Evolutionary conservation across 768 basidiomycete species (phyloP).

Genomic region (Rubroboletus pulcherrimus): DNA sequence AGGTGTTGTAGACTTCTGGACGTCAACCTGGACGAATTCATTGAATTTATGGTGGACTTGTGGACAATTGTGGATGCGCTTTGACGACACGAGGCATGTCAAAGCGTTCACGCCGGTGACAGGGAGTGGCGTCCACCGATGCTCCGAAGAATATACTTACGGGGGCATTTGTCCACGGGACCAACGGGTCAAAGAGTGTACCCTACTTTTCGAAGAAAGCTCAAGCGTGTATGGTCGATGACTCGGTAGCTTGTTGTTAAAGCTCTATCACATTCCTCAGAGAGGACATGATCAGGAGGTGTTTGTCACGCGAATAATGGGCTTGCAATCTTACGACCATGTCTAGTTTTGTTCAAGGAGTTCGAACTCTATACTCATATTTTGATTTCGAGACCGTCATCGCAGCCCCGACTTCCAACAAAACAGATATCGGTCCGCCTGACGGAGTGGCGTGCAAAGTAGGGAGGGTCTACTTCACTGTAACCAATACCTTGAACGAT

Average conservation of each 20-base stretch:
- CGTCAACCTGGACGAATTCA: slow-evolving; percentile 14
- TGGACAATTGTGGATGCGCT: slow-evolving; percentile 28
- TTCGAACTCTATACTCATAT: not conserved
- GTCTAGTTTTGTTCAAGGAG: not conserved
- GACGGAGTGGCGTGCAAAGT: not conserved
- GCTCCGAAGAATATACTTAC: slow-evolving; percentile 2
- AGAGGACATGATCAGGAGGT: not conserved
- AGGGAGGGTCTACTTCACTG: not conserved
- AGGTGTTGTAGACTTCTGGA: not conserved
- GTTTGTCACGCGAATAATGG: not conserved
- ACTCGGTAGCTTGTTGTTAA: not conserved
- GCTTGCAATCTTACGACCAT: not conserved
- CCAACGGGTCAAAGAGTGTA: not conserved
- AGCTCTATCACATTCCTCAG: not conserved
- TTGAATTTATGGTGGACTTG: slow-evolving; percentile 12
- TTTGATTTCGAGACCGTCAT: not conserved
- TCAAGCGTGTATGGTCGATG: not conserved
- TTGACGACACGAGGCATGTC: slow-evolving; percentile 27
- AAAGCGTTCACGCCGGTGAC: slow-evolving; percentile 11
- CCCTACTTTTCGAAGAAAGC: not conserved
- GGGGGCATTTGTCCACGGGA: not conserved
- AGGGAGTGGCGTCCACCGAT: slow-evolving; percentile 11
- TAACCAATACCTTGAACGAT: not conserved
- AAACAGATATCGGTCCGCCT: not conserved
- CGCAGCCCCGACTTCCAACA: not conserved